phyloP scores from a whole-genome alignment of 108 stramenopile species.

The Pseudonitzschia multiseries region DNA sequence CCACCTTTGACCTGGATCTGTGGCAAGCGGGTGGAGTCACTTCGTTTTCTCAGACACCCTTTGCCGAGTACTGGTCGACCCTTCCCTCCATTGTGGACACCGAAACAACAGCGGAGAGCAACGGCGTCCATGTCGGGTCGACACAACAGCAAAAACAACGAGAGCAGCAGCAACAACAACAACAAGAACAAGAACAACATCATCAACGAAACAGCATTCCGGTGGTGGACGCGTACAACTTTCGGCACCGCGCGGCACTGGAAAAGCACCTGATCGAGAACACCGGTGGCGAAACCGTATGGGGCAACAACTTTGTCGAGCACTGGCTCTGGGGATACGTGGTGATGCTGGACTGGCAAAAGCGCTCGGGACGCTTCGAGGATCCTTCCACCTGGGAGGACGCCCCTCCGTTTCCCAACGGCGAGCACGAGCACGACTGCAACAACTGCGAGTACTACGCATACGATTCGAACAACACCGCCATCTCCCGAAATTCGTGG shows the following conservation, averaged over 20 bases:
- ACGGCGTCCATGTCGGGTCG: not conserved
- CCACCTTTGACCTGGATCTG: conserved; percentile 1
- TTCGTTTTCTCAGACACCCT: conserved; percentile 15
- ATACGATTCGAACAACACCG: not conserved
- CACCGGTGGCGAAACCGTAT: conserved; percentile 8
- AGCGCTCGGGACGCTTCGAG: conserved; percentile 25
- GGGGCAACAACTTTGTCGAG: not conserved
- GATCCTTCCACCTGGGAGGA: not conserved
- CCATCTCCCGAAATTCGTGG: conserved; percentile 28
- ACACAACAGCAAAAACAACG: too few species aligned
- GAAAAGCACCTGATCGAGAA: conserved; percentile 18
- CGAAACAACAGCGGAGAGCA: too few species aligned
- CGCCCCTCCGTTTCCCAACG: not conserved
- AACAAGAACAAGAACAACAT: too few species aligned
- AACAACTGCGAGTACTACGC: not conserved
- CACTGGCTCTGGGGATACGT: conserved; percentile 30
- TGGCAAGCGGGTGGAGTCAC: conserved; percentile 14
- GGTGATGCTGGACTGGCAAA: conserved; percentile 27
- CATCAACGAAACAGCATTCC: too few species aligned
- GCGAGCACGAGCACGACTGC: too few species aligned
- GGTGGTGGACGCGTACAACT: conserved; percentile 15
- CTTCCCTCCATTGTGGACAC: not conserved
- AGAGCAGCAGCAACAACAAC: too few species aligned
- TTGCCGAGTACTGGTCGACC: not conserved
- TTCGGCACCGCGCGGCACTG: conserved; percentile 24